Conservation (phyloP, 305 asterid species). For the Fraxinus sp. region DNA sequence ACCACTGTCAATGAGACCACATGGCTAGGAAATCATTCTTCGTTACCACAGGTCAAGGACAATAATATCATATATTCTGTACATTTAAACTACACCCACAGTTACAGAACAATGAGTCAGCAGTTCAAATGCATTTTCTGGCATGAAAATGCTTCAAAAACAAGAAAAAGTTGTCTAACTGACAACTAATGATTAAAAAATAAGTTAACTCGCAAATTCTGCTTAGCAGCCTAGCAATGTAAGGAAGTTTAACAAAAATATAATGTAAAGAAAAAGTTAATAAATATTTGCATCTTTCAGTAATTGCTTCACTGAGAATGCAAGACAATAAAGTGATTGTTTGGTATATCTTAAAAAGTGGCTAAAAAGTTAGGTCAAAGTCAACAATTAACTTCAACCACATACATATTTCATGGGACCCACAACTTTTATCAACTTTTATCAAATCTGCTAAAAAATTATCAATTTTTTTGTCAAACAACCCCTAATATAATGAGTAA, state of each 20-base stretch:
- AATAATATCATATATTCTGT: not conserved
- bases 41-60: slow-evolving; percentile 18
- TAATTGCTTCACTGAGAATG: not conserved
- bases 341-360: not conserved
- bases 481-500: not conserved
- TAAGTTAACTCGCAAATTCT: not conserved
- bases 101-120: slow-evolving; percentile 5
- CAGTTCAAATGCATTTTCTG: not conserved
- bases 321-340: not conserved
- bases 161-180: not conserved
- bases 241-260: not conserved
- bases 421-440: not conserved
- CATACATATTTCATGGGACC: not conserved
- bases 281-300: not conserved
- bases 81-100: not conserved
- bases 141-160: not conserved
- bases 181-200: not conserved
- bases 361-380: not conserved
- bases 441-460: not conserved
- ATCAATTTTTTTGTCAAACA: not conserved
- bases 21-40: not conserved
- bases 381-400: not conserved
- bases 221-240: not conserved
- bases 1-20: not conserved
- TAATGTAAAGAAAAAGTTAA: not conserved